These are phyloP conservation scores for Tetraselmis chui DNA, from an alignment of 139 green algal genomes.

Conservation along the genomic window DNA sequence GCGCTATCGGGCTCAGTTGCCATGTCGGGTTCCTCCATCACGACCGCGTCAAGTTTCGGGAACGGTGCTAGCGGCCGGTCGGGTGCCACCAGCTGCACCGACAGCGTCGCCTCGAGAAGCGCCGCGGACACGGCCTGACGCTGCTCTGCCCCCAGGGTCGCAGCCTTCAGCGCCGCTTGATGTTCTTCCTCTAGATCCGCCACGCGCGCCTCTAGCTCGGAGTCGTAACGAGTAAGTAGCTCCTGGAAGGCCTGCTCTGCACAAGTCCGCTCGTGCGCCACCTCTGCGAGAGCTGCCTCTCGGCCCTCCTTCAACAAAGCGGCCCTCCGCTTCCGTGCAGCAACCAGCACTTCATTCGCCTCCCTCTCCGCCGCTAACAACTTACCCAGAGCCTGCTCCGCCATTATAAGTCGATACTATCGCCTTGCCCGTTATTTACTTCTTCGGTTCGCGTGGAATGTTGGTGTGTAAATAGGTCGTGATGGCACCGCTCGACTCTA, in stretches of 20 bases:
- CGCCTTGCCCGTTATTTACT: too few relatives aligned
- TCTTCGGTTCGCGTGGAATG: too few relatives aligned
- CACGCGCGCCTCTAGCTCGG: not conserved
- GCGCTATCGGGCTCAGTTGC: too few relatives aligned
- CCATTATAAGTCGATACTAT: too few relatives aligned
- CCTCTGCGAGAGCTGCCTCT: not conserved
- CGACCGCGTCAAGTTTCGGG: not conserved
- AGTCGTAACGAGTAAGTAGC: not conserved
- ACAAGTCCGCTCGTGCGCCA: not conserved
- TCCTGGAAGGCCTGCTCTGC: not conserved
- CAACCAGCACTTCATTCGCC: not conserved
- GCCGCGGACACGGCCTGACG: not conserved
- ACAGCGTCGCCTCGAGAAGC: not conserved
- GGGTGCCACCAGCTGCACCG: not conserved
- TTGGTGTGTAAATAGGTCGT: too few relatives aligned
- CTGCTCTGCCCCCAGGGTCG: not conserved
- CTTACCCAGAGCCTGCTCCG: not conserved
- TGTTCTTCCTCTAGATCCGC: not conserved
- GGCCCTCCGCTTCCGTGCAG: not conserved
- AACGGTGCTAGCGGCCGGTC: not conserved
- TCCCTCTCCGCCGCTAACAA: not conserved
- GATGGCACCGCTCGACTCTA: too few relatives aligned
- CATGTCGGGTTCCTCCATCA: not conserved
- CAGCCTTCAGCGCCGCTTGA: not conserved
- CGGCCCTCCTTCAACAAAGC: not conserved